Conservation (phyloP, 257 asterid species). For the Ligustrum vulgare region DNA sequence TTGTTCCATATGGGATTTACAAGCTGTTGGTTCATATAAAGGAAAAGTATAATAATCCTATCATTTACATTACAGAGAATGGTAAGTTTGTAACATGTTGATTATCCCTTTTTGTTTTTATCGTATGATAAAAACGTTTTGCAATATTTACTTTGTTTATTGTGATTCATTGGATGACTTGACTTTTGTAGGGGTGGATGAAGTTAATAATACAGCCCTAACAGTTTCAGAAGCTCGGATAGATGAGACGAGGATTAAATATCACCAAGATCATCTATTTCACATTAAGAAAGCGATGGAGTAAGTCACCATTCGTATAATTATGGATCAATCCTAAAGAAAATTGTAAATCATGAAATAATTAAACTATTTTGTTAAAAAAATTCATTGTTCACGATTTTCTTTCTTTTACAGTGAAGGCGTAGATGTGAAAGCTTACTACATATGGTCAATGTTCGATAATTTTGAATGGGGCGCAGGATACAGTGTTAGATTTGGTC, state of each 20-base stretch:
- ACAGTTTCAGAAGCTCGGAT: slow-evolving; percentile 8
- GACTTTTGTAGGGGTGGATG: slow-evolving; percentile 21
- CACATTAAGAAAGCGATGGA: slow-evolving; percentile 18
- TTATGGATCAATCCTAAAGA: no score
- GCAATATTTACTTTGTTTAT: no score
- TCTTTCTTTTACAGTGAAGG: neutral
- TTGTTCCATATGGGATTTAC: slow-evolving; percentile 30
- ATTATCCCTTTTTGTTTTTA: neutral
- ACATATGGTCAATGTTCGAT: slow-evolving; percentile 13
- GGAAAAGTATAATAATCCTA: slow-evolving; percentile 21
- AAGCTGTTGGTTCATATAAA: slow-evolving; percentile 17
- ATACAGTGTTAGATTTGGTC: slow-evolving; percentile 12
- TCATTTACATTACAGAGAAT: slow-evolving; percentile 37
- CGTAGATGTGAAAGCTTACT: slow-evolving; percentile 6
- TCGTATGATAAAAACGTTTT: neutral
- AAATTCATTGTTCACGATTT: neutral
- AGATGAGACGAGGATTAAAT: slow-evolving; percentile 19
- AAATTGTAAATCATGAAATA: no score
- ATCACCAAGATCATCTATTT: slow-evolving; percentile 24
- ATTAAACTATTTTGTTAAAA: no score
- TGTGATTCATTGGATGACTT: neutral
- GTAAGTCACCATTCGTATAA: slow-evolving; percentile 1
- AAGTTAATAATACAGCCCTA: slow-evolving; percentile 10
- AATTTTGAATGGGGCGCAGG: slow-evolving; percentile 15
- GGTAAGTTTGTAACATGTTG: neutral